Base-by-base conservation (phyloP, 352 stramenopile genomes). In the Pythium chondricola region DNA sequence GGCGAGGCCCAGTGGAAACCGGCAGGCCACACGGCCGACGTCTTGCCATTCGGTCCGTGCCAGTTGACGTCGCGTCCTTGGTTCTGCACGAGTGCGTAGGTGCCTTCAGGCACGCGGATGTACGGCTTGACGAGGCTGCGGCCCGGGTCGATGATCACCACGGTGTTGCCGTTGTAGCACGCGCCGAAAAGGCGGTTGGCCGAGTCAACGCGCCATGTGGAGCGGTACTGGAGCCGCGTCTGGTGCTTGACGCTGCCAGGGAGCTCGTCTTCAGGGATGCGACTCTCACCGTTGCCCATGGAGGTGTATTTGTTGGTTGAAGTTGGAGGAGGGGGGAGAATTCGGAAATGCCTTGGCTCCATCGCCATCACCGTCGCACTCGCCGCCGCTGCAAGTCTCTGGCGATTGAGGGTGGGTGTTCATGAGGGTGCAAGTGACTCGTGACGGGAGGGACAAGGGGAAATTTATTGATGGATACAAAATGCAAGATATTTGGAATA, bases 91-190 rank as follows among this genome's bases (percentile, higher is more conserved):
- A 96, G 71, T 13, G 81, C 86, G 52, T 95, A 95, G 41, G 75
- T 93, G 25, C 86, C 86, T 41, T 96, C 79, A 0, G 86, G 86
- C 13, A 96, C 82, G 32, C 80, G 82, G 45, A 96, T 88, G 43
- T 88, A 95, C 8, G 71, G 82, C 58, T 79, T 84, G 33, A 91
- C 56, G 5, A 57, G 56, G 26, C 56, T 78, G 4, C 71, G 71
- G 0, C 67, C 67, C 0, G 78, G 82, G 43, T 86, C 73, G 42
- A 91, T 78, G 29, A 92, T 83, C 35, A 95, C 57, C 2, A 95
- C 69, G 3, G 81, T 90, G 61, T 87, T 87, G 49, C 78, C 78
- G 30, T 87, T 70, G 56, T 83, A 85, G 60, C 83, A 85, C n/a
- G 73, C 69, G 9, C 76, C 71, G 48, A 95, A 95, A 16, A 79